Evolutionary conservation across 495 filamentous ascomycete species (phyloP).

Genomic region (Penicillium parvum): DNA sequence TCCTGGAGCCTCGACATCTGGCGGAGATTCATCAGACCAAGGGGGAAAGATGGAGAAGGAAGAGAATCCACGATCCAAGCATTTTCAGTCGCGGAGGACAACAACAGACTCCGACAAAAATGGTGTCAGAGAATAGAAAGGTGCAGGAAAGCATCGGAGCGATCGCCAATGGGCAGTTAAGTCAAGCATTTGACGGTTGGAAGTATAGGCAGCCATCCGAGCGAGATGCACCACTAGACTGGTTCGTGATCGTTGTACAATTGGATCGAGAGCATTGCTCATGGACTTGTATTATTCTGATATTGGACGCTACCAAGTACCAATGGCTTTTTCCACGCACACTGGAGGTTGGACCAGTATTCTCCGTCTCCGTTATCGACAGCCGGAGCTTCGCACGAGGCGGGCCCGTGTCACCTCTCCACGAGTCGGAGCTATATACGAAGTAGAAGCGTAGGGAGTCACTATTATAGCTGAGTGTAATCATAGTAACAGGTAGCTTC

Average conservation of each 20-base stretch:
- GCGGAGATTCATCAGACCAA: too few relatives aligned
- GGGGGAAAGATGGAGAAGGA: background rate
- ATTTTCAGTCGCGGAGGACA: background rate
- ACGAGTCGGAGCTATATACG: too few relatives aligned
- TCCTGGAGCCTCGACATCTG: too few relatives aligned
- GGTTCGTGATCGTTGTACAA: background rate
- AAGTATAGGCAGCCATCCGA: slow-evolving; percentile 6
- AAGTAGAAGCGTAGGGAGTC: too few relatives aligned
- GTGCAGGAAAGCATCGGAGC: slow-evolving; percentile 7
- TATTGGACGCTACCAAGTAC: too few relatives aligned
- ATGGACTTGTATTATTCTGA: too few relatives aligned
- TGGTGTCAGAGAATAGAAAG: background rate
- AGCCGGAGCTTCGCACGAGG: background rate
- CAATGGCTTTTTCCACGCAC: background rate
- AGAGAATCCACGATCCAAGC: too few relatives aligned
- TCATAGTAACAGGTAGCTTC: too few relatives aligned
- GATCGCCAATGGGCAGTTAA: slow-evolving; percentile 12
- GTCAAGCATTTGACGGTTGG: slow-evolving; percentile 12
- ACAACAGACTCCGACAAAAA: too few relatives aligned
- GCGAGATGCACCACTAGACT: background rate
- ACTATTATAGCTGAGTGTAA: too few relatives aligned
- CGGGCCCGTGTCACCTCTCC: background rate
- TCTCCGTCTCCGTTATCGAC: background rate
- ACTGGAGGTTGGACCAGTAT: background rate
- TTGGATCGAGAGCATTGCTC: too few relatives aligned